phyloP scores from a whole-genome alignment of 2,329 filamentous ascomycete species.

The Monosporascus sp. region DNA sequence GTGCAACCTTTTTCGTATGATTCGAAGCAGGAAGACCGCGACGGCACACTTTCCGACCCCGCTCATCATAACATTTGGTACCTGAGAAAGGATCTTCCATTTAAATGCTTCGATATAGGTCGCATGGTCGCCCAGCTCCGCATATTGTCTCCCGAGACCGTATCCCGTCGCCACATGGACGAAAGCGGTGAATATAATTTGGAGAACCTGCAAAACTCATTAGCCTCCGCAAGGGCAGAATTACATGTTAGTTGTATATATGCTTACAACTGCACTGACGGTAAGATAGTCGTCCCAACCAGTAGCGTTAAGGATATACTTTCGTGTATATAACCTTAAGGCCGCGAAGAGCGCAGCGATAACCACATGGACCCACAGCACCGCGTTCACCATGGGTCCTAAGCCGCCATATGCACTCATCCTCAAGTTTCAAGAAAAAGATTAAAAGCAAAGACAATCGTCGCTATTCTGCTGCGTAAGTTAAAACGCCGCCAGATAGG shows the following conservation, averaged over 20 bases:
- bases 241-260: neutral
- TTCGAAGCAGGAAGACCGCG: conserved; percentile 11
- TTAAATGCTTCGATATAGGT: conserved; percentile 6
- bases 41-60: conserved; percentile 10
- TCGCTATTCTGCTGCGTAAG: neutral
- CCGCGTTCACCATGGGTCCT: conserved; percentile 9
- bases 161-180: neutral
- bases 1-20: conserved; percentile 4
- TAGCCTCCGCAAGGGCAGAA: neutral
- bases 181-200: conserved; percentile 4
- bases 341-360: conserved; percentile 23
- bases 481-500: too few species aligned
- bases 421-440: neutral
- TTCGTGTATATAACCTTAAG: conserved; percentile 33
- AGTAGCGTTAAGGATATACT: conserved; percentile 2
- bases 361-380: conserved; percentile 8
- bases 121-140: conserved; percentile 3
- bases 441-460: neutral
- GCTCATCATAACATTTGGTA: conserved; percentile 5
- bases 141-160: conserved; percentile 5
- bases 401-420: conserved; percentile 8
- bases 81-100: conserved; percentile 8
- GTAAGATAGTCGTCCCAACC: conserved; percentile 9
- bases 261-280: neutral
- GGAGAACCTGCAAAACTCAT: conserved; percentile 3